Evolutionary conservation across 2,329 filamentous ascomycete species (phyloP).

Genomic region (Ophiostoma angusticollis): DNA sequence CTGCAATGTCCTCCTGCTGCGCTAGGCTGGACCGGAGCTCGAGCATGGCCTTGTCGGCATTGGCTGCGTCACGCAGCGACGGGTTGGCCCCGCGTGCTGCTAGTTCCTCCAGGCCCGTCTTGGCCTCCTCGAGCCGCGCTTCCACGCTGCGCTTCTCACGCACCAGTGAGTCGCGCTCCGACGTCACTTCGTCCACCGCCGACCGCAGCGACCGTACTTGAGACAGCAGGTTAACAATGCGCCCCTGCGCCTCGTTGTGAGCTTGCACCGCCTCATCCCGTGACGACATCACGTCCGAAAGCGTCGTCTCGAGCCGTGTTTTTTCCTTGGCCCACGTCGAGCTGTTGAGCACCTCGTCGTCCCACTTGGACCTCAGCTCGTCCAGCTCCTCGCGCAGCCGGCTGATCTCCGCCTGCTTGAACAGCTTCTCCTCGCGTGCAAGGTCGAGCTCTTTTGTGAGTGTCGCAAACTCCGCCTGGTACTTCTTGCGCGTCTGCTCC

Average conservation of each 20-base stretch:
- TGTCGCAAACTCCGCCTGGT: conserved; percentile 81
- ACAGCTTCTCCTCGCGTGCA: conserved; percentile 78
- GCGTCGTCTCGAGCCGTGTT: conserved; percentile 73
- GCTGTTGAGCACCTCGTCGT: conserved; percentile 93
- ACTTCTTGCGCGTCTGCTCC: conserved; percentile 96
- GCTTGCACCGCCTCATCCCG: conserved; percentile 85
- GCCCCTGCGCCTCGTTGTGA: conserved; percentile 88
- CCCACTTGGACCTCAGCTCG: conserved; percentile 90
- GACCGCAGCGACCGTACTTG: conserved; percentile 78
- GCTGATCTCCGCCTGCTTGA: conserved; percentile 73
- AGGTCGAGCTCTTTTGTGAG: conserved; percentile 87
- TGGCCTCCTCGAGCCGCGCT: conserved; percentile 72
- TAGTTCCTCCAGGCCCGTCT: conserved; percentile 76
- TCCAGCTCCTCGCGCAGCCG: conserved; percentile 92
- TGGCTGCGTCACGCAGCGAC: conserved; percentile 78
- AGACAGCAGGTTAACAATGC: conserved; percentile 79
- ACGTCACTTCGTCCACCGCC: conserved; percentile 70
- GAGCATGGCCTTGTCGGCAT: conserved; percentile 63
- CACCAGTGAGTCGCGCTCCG: conserved; percentile 71
- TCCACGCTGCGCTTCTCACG: conserved; percentile 89
- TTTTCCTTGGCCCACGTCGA: conserved; percentile 99
- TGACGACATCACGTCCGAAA: conserved; percentile 80
- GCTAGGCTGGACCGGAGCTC: conserved; percentile 81
- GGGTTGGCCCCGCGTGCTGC: conserved; percentile 73
- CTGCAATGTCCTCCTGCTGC: conserved; percentile 84